phyloP scores from a whole-genome alignment of 129 eudicot genomes.

The Ambrosia trifida region DNA sequence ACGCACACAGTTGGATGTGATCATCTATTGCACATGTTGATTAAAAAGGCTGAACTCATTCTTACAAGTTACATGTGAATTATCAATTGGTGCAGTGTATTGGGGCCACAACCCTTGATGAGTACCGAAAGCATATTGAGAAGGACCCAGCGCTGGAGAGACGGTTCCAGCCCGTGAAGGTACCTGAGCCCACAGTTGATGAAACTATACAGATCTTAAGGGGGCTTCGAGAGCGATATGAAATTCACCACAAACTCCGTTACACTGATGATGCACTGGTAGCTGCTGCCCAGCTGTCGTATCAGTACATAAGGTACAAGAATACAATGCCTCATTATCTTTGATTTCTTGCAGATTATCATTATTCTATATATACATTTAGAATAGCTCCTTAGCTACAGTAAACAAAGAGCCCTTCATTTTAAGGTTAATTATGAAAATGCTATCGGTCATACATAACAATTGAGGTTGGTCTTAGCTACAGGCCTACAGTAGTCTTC shows the following conservation, averaged over 20 bases:
- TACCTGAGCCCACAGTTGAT: constrained; percentile 89
- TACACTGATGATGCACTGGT: constrained; percentile 85
- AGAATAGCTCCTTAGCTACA: too few relatives aligned
- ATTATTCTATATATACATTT: too few relatives aligned
- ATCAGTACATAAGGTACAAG: constrained; percentile 81
- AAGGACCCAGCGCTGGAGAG: constrained; percentile 92
- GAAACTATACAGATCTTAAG: constrained; percentile 78
- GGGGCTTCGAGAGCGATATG: constrained; percentile 90
- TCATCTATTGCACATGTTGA: background rate
- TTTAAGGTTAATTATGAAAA: too few relatives aligned
- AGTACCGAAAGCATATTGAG: constrained; percentile 91
- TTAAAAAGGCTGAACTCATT: background rate
- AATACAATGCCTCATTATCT: background rate
- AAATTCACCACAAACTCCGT: constrained; percentile 94
- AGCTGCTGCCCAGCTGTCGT: constrained; percentile 80
- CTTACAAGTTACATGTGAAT: background rate
- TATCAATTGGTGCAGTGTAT: constrained; percentile 57
- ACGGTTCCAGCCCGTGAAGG: constrained; percentile 95
- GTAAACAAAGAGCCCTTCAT: too few relatives aligned
- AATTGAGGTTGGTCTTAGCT: too few relatives aligned
- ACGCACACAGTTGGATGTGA: background rate
- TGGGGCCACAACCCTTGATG: constrained; percentile 96
- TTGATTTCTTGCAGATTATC: background rate
- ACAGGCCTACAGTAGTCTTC: too few relatives aligned
- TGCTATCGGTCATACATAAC: too few relatives aligned